Evolutionary conservation across 176 grass and related monocot species (phyloP).

Genomic region (Avena eriantha): DNA sequence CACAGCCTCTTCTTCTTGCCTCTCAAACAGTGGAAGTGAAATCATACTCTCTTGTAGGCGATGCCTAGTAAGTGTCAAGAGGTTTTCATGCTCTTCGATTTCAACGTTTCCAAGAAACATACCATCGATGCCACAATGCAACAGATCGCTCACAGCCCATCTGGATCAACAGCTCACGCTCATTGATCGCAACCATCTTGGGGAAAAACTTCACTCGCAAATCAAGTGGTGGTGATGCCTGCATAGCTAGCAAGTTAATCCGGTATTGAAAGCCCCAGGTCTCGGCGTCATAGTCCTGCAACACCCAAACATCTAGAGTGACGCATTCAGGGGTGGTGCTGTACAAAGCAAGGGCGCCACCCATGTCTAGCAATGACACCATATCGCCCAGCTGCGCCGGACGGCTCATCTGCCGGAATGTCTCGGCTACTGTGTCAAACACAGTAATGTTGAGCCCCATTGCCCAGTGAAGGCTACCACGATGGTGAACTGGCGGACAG

Average conservation of each 20-base stretch:
- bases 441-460: not conserved
- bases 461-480: not conserved
- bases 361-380: not conserved
- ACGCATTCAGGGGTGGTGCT: not conserved
- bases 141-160: not conserved
- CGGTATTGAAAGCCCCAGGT: not conserved
- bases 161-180: not conserved
- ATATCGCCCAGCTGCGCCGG: not conserved
- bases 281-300: not conserved
- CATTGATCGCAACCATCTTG: not conserved
- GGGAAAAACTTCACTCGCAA: not conserved
- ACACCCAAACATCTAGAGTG: not conserved
- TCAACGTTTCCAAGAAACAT: not conserved
- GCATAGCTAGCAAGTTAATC: not conserved
- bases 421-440: not conserved
- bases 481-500: not conserved
- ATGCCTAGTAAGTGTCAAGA: not conserved
- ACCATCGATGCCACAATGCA: not conserved
- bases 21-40: slow-evolving; percentile 6
- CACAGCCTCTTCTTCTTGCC: not conserved
- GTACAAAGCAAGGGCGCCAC: not conserved
- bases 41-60: slow-evolving; percentile 2
- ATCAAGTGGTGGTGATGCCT: not conserved
- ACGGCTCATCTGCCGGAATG: not conserved
- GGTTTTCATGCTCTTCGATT: not conserved